phyloP scores from a whole-genome alignment of 2,329 filamentous ascomycete genomes.

The Arthroderma uncinatum region DNA sequence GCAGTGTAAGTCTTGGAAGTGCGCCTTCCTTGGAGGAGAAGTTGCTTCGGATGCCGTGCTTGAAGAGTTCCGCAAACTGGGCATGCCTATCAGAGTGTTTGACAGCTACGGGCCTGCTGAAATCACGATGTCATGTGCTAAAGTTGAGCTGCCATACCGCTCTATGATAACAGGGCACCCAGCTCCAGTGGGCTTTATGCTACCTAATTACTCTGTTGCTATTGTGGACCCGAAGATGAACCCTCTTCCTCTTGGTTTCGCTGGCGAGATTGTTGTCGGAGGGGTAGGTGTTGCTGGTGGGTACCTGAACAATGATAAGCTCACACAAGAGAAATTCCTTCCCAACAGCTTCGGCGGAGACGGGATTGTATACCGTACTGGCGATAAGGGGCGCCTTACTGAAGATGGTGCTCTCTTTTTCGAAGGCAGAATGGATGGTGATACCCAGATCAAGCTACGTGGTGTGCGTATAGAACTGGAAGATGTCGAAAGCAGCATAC shows the following conservation, averaged over 20 bases:
- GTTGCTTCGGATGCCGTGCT: constrained; percentile 8
- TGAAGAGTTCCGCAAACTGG: constrained; percentile 11
- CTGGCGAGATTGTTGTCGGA: constrained; percentile 36
- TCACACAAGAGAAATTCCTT: constrained; percentile 18
- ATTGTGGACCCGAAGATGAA: constrained; percentile 32
- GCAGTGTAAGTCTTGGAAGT: constrained; percentile 13
- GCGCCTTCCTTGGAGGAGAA: constrained; percentile 18
- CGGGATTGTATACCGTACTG: constrained; percentile 8
- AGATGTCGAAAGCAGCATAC: constrained; percentile 2
- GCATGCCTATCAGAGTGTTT: constrained; percentile 11
- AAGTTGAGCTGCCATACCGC: constrained; percentile 14
- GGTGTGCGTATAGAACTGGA: constrained; percentile 20
- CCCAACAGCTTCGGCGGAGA: constrained; percentile 13
- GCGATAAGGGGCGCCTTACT: constrained; percentile 16
- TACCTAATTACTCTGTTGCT: constrained; percentile 30
- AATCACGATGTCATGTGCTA: constrained; percentile 14
- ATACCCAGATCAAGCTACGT: constrained; percentile 23
- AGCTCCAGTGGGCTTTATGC: constrained; percentile 17
- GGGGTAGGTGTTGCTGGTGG: constrained; percentile 20
- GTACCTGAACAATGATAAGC: constrained; percentile 15
- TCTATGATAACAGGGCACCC: constrained; percentile 7
- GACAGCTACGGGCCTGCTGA: constrained; percentile 20
- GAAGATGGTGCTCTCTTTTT: constrained; percentile 21
- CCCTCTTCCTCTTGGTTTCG: constrained; percentile 30
- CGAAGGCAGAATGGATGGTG: constrained; percentile 21